Conservation (phyloP, 345 rosid genomes). For the Salix purpurea region DNA sequence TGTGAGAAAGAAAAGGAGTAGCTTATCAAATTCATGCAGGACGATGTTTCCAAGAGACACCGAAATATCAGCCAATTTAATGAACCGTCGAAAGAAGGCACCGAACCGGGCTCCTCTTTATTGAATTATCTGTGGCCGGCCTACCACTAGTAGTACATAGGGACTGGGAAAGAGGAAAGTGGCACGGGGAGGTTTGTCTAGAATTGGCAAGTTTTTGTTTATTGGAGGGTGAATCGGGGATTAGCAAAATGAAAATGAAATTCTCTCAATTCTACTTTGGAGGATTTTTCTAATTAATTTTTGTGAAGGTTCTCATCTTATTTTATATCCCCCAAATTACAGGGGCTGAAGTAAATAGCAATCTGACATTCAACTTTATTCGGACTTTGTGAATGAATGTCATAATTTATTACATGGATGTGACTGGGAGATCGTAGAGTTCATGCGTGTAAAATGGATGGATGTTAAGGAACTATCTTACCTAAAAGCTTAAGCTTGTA, state of each 20-base stretch:
- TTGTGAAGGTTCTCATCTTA: neutral
- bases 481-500: too few species aligned
- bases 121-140: slow-evolving; percentile 23
- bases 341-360: neutral
- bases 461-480: too few species aligned
- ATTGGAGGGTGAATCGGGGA: slow-evolving; percentile 21
- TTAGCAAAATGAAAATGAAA: neutral
- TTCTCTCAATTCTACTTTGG: slow-evolving; percentile 32
- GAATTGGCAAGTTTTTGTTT: neutral
- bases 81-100: slow-evolving; percentile 71
- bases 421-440: neutral
- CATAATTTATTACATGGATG: neutral
- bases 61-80: slow-evolving; percentile 43
- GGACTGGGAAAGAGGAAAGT: neutral
- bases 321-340: neutral
- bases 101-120: slow-evolving; percentile 88
- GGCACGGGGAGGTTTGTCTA: neutral
- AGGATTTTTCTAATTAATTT: neutral
- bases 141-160: neutral
- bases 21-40: slow-evolving; percentile 42
- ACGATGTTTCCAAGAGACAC: slow-evolving; percentile 36
- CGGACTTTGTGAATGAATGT: neutral
- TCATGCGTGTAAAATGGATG: too few species aligned
- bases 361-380: neutral
- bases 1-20: slow-evolving; percentile 80